Evolutionary conservation across 805 yeast genomes (phyloP), one percentile per base, ranked within the genome.

Genomic region (Candida caryicola): DNA sequence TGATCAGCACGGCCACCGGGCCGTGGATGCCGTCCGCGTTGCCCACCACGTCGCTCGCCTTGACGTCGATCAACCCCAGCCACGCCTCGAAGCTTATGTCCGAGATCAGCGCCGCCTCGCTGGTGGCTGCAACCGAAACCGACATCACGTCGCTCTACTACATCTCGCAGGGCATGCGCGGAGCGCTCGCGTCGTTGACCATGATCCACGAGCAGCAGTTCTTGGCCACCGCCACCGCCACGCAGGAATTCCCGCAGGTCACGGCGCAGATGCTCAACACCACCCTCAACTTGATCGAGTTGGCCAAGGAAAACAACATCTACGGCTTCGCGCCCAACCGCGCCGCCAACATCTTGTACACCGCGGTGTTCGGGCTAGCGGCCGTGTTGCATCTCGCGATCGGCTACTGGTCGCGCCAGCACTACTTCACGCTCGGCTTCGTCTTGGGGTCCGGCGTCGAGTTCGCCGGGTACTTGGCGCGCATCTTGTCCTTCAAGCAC

Each of bases 381-480:
- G 57, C 39, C 16, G 27, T 41, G 14, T 40, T 32, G 14, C 57
- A 54, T 33, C 29, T 41, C 5, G 49, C 44, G 4, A 15, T 53
- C 3, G 78, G 77, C 2, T 14, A 71, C 0, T 66, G 59, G 49
- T 73, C 65, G 44, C 68, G 64, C 29, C 85, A 82, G 46, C 72
- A 75, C 71, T 86, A 90, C 84, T 77, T 85, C 53, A 75, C 80
- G 4, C 50, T 65, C 1, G 71, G 85, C 12, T 74, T 82, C 59
- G 53, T 72, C 30, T 59, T 71, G 43, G 87, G 88, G 1, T 55
- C 73, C 13, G 70, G 69, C 0, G 59, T 84, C 18, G 95, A 86
- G 59, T 62, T 80, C 32, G 62, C 76, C 0, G 95, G 95, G 1
- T 88, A 83, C 54, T 56, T 74, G 6, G 87, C 81, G 3, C 63